A percentile compares a stretch with the other conserved stretches of the same genome.
phyloP scores from a whole-genome alignment of 1,139 yeast genomes.

The Hyphopichia pseudoburtonii region DNA sequence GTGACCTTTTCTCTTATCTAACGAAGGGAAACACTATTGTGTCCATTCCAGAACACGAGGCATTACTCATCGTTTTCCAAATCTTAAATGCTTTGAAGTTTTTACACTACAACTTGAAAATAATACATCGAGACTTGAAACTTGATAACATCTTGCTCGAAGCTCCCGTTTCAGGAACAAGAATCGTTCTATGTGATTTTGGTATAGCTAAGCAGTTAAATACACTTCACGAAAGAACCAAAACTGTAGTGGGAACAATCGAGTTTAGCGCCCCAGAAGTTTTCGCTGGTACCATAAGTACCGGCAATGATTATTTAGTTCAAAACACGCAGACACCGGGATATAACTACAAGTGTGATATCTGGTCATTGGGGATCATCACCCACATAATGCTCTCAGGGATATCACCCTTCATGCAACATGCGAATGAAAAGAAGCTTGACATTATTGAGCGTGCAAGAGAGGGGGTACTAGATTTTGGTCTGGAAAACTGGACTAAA shows the following conservation, averaged over 20 bases:
- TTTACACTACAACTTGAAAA: slow-evolving; percentile 35
- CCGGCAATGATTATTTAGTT: neutral
- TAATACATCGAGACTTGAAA: slow-evolving; percentile 27
- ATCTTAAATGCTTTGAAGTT: slow-evolving; percentile 53
- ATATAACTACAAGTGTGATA: slow-evolving; percentile 57
- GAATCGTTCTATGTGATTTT: slow-evolving; percentile 61
- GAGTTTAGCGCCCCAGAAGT: slow-evolving; percentile 69
- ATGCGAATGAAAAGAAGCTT: slow-evolving; percentile 33
- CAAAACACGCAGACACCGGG: slow-evolving; percentile 20
- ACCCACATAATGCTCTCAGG: slow-evolving; percentile 57
- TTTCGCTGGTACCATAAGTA: slow-evolving; percentile 6
- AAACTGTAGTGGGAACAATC: slow-evolving; percentile 63
- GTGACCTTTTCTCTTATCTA: slow-evolving; percentile 64
- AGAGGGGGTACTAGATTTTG: slow-evolving; percentile 41
- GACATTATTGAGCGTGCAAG: slow-evolving; percentile 19
- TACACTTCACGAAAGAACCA: slow-evolving; percentile 34
- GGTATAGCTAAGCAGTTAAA: slow-evolving; percentile 54
- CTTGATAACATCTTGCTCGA: slow-evolving; percentile 58
- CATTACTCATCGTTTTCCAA: slow-evolving; percentile 55
- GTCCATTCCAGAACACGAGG: slow-evolving; percentile 53
- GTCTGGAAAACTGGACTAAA: slow-evolving; percentile 36
- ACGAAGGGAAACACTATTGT: slow-evolving; percentile 39
- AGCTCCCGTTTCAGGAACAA: slow-evolving; percentile 51
- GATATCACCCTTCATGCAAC: slow-evolving; percentile 60
- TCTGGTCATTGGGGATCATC: slow-evolving; percentile 68